A percentile compares a stretch with the other conserved stretches of the same genome.
Conservation (phyloP, 2,329 filamentous ascomycete species). For the Aschersonia sp. region DNA sequence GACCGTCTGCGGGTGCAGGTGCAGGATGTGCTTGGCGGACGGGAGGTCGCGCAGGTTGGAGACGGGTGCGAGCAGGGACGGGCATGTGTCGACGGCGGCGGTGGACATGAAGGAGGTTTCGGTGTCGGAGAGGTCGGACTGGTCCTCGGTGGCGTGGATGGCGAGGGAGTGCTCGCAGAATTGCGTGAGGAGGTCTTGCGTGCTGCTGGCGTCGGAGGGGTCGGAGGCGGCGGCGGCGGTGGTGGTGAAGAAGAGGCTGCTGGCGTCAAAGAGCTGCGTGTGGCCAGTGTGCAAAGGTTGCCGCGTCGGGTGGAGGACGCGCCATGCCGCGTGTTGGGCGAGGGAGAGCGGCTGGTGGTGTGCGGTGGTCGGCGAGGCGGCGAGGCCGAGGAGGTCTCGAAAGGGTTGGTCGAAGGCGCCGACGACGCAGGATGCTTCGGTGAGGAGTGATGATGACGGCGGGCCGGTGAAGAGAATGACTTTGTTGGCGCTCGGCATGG, state of each 20-base stretch:
- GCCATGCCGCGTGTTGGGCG: constrained; percentile 31
- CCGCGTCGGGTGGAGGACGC: constrained; percentile 34
- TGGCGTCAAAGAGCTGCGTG: not conserved
- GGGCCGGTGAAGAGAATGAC: constrained; percentile 25
- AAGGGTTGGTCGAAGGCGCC: constrained; percentile 12
- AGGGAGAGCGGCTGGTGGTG: not conserved
- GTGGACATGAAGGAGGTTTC: constrained; percentile 10
- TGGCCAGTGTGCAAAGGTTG: constrained; percentile 32
- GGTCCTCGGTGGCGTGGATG: constrained; percentile 40
- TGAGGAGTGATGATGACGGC: constrained; percentile 15
- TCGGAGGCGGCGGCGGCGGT: constrained; percentile 21
- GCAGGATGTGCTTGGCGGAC: constrained; percentile 45
- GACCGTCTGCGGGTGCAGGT: constrained; percentile 65
- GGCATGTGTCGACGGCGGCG: not conserved
- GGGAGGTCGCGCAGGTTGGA: constrained; percentile 57
- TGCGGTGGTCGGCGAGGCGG: not conserved
- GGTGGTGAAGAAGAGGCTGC: constrained; percentile 32
- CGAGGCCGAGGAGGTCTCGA: constrained; percentile 11
- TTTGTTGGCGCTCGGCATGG: constrained; percentile 10
- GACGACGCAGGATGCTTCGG: constrained; percentile 15
- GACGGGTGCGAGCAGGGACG: constrained; percentile 4
- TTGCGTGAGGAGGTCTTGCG: constrained; percentile 31
- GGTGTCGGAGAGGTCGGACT: constrained; percentile 40
- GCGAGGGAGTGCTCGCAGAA: constrained; percentile 72
- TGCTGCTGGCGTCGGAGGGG: not conserved